Conservation (phyloP, 768 basidiomycete genomes). For the Lactifluus echinatus region DNA sequence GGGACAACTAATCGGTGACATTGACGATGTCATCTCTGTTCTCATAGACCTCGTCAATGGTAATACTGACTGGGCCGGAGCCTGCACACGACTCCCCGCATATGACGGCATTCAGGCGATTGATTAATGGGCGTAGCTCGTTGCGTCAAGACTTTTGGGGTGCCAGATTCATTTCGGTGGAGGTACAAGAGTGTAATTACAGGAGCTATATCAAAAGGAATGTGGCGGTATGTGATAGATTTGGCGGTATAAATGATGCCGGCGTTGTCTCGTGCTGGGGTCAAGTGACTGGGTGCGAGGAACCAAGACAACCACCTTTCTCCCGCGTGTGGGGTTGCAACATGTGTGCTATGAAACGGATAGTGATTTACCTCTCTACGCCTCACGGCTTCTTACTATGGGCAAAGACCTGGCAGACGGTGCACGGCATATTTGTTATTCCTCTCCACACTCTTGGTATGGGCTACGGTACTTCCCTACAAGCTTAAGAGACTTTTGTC, state of each 20-base stretch:
- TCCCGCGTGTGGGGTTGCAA: neutral
- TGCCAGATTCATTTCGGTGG: neutral
- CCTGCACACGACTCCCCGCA: conserved; percentile 56
- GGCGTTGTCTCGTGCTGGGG: neutral
- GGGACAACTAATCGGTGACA: conserved; percentile 79
- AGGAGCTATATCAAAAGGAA: conserved; percentile 1
- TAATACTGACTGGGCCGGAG: conserved; percentile 66
- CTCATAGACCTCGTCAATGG: conserved; percentile 75
- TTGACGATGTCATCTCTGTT: conserved; percentile 81
- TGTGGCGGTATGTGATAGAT: neutral
- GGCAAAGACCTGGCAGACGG: conserved; percentile 7
- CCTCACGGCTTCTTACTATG: neutral
- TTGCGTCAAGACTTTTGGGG: conserved; percentile 13
- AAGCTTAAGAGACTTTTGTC: neutral
- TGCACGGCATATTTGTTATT: neutral
- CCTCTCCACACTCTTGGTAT: neutral
- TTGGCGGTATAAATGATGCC: neutral
- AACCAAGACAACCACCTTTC: neutral
- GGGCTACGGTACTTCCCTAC: neutral
- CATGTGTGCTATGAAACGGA: neutral
- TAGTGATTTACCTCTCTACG: neutral
- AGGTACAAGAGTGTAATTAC: neutral
- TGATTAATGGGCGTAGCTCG: conserved; percentile 28
- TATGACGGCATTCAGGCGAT: conserved; percentile 91
- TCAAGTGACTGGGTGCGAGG: conserved; percentile 10